Percentiles rank a stretch among this genome's conserved stretches.
These are phyloP conservation scores for Selaginella moellendorffii DNA, from an alignment of 75 land plant species.

Conservation along the genomic window DNA sequence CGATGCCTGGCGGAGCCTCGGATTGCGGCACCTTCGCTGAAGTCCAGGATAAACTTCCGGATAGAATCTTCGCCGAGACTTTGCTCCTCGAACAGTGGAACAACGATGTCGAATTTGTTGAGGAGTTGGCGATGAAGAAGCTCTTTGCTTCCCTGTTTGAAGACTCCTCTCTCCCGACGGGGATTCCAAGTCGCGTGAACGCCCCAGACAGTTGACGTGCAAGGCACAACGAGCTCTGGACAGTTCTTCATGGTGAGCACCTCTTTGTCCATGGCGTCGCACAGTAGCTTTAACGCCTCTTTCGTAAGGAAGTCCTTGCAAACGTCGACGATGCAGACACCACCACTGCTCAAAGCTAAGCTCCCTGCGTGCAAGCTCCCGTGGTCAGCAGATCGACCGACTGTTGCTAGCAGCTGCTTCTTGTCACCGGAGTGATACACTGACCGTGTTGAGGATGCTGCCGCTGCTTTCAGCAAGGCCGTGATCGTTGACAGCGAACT, in stretches of 20 bases:
- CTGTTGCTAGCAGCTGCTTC: background rate
- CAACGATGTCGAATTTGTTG: constrained; percentile 10
- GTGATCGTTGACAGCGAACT: background rate
- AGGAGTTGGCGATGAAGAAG: constrained; percentile 2
- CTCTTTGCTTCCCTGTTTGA: background rate
- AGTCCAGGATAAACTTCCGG: background rate
- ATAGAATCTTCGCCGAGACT: background rate
- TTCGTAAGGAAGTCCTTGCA: background rate
- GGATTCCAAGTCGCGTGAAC: background rate
- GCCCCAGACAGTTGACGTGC: constrained; percentile 18
- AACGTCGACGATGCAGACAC: constrained; percentile 11
- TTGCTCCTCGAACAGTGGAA: background rate
- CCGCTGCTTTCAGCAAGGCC: constrained; percentile 3
- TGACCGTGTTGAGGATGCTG: background rate
- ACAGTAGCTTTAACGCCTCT: background rate
- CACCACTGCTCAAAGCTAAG: constrained; percentile 12
- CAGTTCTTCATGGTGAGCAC: background rate
- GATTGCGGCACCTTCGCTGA: background rate
- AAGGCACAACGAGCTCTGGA: constrained; percentile 1
- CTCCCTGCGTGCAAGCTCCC: constrained; percentile 13
- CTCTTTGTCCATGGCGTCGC: constrained; percentile 15
- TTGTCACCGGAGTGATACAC: constrained; percentile 3
- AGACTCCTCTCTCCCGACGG: background rate
- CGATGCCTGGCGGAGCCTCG: background rate
- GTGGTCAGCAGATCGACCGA: background rate